Base-by-base conservation (phyloP, 345 rosid genomes). In the Gossypium australe region DNA sequence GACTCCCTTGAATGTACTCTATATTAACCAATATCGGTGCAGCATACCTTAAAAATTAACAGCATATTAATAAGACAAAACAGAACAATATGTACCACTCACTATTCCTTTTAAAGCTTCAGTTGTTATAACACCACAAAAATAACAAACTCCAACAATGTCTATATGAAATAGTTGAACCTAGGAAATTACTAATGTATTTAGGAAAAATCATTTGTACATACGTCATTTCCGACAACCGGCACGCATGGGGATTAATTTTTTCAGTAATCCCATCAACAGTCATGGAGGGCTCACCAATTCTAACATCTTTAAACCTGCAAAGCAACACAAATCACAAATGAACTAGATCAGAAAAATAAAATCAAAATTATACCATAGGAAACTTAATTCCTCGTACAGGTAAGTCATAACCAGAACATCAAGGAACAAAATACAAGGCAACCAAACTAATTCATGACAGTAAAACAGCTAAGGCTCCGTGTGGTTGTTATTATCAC, bases 201-300 rank as follows among this genome's bases (percentile, higher is more conserved):
- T 62, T n/a, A 75, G 43, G 43, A 73, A 75, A 62, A 77, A 80
- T 59, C 58, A 2, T 34, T 43, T 29, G 27, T 25, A 79, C 84
- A 73, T 85, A 91, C 97, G 98, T 94, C 81, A 77, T 81, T 52
- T 91, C 98, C 14, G 94, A 84, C 81, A 94, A 80, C 48, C 97
- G 96, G 75, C 98, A 92, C 81, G 78, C 83, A 72, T 92, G 98
- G 11, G 98, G 98, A 77, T 63, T 80, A 49, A 92, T 78, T 43
- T 61, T 48, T 55, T 86, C 88, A 13, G 53, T 53, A 43, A 82
- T 70, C 52, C 76, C 83, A 61, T 79, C 71, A 25, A 68, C 58
- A 7, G 80, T n/a, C 65, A 86, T 58, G 2, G 87, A 81, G 24
- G 98, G 97, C 44, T 73, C 81, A 55, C 97, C 97, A 76, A 94